These are phyloP conservation scores for Ganoderma lingzhi DNA, from an alignment of 1,284 basidiomycete species.

Conservation along the genomic window DNA sequence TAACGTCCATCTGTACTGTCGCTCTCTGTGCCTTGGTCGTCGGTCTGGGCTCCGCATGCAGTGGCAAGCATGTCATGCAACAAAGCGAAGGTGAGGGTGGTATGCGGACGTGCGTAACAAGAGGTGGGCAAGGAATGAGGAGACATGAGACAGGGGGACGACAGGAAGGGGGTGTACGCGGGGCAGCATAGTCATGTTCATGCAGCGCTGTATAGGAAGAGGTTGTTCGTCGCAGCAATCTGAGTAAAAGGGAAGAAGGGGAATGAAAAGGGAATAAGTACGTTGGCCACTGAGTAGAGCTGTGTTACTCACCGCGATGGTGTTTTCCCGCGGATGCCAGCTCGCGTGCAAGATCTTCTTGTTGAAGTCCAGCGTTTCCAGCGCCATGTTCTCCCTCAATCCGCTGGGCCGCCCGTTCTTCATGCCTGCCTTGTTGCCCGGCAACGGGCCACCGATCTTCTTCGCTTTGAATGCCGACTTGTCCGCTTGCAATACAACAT, in stretches of 20 bases:
- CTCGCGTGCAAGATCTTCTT: slow-evolving; percentile 99
- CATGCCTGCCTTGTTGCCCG: slow-evolving; percentile 68
- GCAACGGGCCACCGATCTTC: slow-evolving; percentile 90
- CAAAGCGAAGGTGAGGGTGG: slow-evolving; percentile 20
- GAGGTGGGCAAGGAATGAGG: not conserved
- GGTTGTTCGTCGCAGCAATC: slow-evolving; percentile 96
- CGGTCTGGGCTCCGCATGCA: slow-evolving; percentile 32
- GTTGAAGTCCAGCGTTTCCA: slow-evolving; percentile 96
- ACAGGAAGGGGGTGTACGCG: slow-evolving; percentile 9
- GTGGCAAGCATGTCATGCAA: slow-evolving; percentile 27
- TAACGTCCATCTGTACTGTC: slow-evolving; percentile 27
- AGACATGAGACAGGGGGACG: slow-evolving; percentile 12
- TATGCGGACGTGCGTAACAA: slow-evolving; percentile 18
- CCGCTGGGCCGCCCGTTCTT: slow-evolving; percentile 80
- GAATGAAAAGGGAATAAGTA: slow-evolving; percentile 8
- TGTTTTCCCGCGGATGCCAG: slow-evolving; percentile 98
- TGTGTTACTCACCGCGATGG: slow-evolving; percentile 82
- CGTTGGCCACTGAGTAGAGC: not conserved
- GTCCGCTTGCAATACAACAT: slow-evolving; percentile 97
- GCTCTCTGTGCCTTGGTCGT: slow-evolving; percentile 35
- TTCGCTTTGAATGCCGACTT: slow-evolving; percentile 99
- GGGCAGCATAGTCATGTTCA: slow-evolving; percentile 45
- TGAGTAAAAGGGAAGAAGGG: slow-evolving; percentile 40
- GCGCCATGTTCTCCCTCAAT: slow-evolving; percentile 86
- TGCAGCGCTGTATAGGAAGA: slow-evolving; percentile 89